These are phyloP conservation scores for Plenodomus tracheiphilus DNA, from an alignment of 2,329 filamentous ascomycete species.

Conservation along the genomic window DNA sequence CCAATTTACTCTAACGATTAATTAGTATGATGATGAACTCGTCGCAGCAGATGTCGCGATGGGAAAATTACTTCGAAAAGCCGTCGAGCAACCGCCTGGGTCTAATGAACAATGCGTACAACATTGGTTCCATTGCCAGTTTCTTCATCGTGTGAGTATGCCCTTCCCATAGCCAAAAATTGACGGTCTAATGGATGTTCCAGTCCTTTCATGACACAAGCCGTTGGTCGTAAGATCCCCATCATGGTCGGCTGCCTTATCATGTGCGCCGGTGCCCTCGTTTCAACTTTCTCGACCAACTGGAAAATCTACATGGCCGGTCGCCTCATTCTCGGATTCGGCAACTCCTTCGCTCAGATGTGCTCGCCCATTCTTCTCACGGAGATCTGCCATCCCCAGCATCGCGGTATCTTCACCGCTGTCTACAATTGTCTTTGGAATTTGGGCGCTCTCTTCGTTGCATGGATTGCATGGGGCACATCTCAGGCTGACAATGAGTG, in stretches of 20 bases:
- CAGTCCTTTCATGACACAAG: constrained; percentile 46
- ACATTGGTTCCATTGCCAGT: constrained; percentile 45
- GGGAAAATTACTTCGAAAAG: constrained; percentile 44
- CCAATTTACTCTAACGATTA: too few relatives aligned
- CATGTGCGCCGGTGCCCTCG: constrained; percentile 49
- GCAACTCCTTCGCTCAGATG: constrained; percentile 66
- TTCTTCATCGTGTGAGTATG: too few relatives aligned
- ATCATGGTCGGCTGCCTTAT: constrained; percentile 49
- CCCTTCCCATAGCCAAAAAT: too few relatives aligned
- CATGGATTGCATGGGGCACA: constrained; percentile 57
- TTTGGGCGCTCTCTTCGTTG: constrained; percentile 59
- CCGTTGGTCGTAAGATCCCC: constrained; percentile 48
- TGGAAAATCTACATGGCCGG: constrained; percentile 58
- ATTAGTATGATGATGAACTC: constrained; percentile 51
- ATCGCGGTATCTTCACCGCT: constrained; percentile 65
- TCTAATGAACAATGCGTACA: constrained; percentile 51
- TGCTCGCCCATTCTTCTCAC: constrained; percentile 66
- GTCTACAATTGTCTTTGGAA: constrained; percentile 73
- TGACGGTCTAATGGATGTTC: too few relatives aligned
- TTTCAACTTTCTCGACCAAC: constrained; percentile 30
- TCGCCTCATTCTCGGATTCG: constrained; percentile 67
- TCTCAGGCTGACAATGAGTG: constrained; percentile 49
- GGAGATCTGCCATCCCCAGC: constrained; percentile 69
- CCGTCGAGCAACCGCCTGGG: constrained; percentile 47
- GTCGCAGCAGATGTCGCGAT: constrained; percentile 46